These are phyloP conservation scores for Phialophora expanda DNA, from an alignment of 2,329 filamentous ascomycete species.

Conservation along the genomic window DNA sequence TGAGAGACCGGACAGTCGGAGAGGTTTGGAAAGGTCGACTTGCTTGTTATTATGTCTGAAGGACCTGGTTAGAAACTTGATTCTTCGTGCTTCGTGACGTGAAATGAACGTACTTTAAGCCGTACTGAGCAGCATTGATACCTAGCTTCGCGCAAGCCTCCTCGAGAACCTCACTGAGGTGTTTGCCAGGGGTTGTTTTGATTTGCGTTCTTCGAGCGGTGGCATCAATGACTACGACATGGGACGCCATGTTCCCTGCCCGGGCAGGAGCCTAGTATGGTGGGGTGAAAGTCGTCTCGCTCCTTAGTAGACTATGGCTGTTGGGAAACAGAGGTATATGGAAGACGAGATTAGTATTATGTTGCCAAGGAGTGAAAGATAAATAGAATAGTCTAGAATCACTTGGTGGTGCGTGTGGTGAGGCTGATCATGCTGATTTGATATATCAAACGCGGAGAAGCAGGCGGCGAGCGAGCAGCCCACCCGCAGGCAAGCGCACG, in stretches of 20 bases:
- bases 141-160: slow-evolving; percentile 87
- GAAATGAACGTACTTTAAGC: slow-evolving; percentile 70
- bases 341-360: slow-evolving; percentile 14
- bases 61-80: slow-evolving; percentile 12
- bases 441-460: slow-evolving; percentile 17
- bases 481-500: slow-evolving; percentile 26
- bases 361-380: slow-evolving; percentile 22
- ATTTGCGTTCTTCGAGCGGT: slow-evolving; percentile 77
- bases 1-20: slow-evolving; percentile 79
- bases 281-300: neutral
- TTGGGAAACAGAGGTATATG: neutral
- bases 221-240: slow-evolving; percentile 85
- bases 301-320: neutral
- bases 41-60: slow-evolving; percentile 78
- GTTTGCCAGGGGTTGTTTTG: slow-evolving; percentile 81
- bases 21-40: slow-evolving; percentile 82
- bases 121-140: slow-evolving; percentile 72
- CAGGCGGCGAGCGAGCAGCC: slow-evolving; percentile 38
- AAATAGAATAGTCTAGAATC: slow-evolving; percentile 37
- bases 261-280: slow-evolving; percentile 20
- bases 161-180: slow-evolving; percentile 81
- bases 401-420: slow-evolving; percentile 35
- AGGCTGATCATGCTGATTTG: slow-evolving; percentile 4
- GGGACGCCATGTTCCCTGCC: slow-evolving; percentile 72
- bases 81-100: neutral